Evolutionary conservation across 2,329 filamentous ascomycete genomes (phyloP).

Genomic region (Ophiostoma ulmi): DNA sequence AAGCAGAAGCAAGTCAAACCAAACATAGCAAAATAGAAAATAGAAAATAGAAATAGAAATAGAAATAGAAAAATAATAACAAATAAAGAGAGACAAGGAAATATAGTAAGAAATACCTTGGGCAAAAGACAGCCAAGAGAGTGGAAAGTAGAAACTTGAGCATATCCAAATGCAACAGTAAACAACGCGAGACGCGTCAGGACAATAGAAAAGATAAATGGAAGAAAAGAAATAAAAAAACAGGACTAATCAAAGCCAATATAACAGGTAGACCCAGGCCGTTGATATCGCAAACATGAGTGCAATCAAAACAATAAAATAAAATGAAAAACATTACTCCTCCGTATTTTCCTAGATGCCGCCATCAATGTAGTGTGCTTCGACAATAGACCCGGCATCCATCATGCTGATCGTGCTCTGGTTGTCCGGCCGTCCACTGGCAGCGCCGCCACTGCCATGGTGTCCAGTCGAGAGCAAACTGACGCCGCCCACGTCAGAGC

Average conservation of each 20-base stretch:
- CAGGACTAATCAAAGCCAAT: neutral
- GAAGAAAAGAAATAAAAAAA: neutral
- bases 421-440: conserved; percentile 28
- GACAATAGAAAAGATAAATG: neutral
- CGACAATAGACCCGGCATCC: conserved; percentile 18
- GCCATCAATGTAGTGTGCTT: conserved; percentile 13
- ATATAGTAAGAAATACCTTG: neutral
- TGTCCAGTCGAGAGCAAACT: conserved; percentile 37
- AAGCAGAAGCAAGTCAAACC: neutral
- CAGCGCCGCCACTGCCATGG: conserved; percentile 32
- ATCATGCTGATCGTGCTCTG: conserved; percentile 38
- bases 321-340: neutral
- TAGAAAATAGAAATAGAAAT: neutral
- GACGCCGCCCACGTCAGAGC: conserved; percentile 49
- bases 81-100: neutral
- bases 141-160: neutral
- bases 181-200: neutral
- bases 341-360: conserved; percentile 1
- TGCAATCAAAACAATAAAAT: neutral
- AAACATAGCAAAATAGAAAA: neutral
- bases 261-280: neutral
- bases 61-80: neutral
- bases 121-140: neutral
- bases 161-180: conserved; percentile 12
- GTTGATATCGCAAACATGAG: neutral